These are phyloP conservation scores for Ustilago sp. DNA, from an alignment of 1,284 basidiomycete genomes.

Conservation along the genomic window DNA sequence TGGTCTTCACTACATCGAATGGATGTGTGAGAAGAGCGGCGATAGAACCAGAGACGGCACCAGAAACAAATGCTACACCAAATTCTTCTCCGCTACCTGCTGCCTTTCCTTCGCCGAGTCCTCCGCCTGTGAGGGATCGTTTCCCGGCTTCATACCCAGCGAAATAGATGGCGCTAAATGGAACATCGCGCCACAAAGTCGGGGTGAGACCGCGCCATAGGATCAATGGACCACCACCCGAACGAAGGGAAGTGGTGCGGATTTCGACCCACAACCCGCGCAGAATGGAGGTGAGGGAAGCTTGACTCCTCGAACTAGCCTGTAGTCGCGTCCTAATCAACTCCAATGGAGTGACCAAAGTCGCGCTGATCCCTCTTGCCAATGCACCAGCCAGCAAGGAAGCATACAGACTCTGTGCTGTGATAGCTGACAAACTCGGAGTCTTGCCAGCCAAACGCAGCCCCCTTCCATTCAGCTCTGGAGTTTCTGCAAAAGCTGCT, in stretches of 20 bases:
- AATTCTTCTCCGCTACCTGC: slow-evolving; percentile 74
- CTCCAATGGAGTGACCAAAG: slow-evolving; percentile 88
- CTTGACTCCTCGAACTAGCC: slow-evolving; percentile 53
- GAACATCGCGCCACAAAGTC: slow-evolving; percentile 96
- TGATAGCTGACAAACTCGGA: slow-evolving; percentile 49
- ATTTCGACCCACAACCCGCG: slow-evolving; percentile 54
- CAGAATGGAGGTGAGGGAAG: slow-evolving; percentile 50
- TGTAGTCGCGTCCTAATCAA: slow-evolving; percentile 94
- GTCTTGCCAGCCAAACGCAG: slow-evolving; percentile 14
- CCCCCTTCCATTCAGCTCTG: slow-evolving; percentile 25
- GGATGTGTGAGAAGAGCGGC: slow-evolving; percentile 92
- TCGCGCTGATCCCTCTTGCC: slow-evolving; percentile 83
- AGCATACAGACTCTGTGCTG: slow-evolving; percentile 69
- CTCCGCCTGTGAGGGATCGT: slow-evolving; percentile 65
- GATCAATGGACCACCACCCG: slow-evolving; percentile 74
- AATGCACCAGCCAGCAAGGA: slow-evolving; percentile 86
- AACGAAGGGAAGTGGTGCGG: slow-evolving; percentile 27
- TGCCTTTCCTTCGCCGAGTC: slow-evolving; percentile 68
- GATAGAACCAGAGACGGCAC: slow-evolving; percentile 74
- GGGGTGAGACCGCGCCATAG: slow-evolving; percentile 91
- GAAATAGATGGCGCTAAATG: slow-evolving; percentile 95
- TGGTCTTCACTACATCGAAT: slow-evolving; percentile 95
- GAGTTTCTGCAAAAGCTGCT: slow-evolving; percentile 16
- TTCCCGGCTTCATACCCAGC: slow-evolving; percentile 71
- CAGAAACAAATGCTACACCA: slow-evolving; percentile 82